Conservation (phyloP, 2,329 filamentous ascomycete species). For the Lasiodiplodia citricola region DNA sequence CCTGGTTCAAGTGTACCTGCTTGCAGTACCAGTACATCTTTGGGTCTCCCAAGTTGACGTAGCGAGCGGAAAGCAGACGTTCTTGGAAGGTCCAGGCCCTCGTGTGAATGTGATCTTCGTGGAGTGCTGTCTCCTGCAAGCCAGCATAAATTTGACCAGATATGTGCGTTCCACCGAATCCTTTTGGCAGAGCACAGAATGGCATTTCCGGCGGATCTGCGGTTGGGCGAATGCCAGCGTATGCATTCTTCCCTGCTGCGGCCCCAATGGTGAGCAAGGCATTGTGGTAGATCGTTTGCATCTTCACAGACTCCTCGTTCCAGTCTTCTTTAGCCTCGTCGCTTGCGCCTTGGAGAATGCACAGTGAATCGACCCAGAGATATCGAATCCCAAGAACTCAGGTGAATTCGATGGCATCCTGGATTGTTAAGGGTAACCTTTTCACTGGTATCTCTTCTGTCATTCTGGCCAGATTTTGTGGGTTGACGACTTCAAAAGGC, state of each 20-base stretch:
- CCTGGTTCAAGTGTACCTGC: neutral
- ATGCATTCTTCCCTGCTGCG: neutral
- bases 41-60: neutral
- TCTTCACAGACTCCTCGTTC: neutral
- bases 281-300: neutral
- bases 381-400: neutral
- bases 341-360: slow-evolving; percentile 25
- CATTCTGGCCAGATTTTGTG: too few relatives aligned
- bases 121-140: too few relatives aligned
- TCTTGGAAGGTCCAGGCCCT: neutral
- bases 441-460: too few relatives aligned
- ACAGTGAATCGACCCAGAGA: slow-evolving; percentile 26
- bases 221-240: neutral
- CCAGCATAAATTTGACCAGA: too few relatives aligned
- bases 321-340: neutral
- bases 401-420: neutral
- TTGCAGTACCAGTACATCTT: neutral
- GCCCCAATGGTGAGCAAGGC: neutral
- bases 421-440: neutral
- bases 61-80: neutral
- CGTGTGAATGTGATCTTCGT: neutral
- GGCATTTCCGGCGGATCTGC: neutral
- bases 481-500: too few relatives aligned
- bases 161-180: neutral
- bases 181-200: neutral